Evolutionary conservation across 768 basidiomycete species (phyloP).

Genomic region (Russula sp.): DNA sequence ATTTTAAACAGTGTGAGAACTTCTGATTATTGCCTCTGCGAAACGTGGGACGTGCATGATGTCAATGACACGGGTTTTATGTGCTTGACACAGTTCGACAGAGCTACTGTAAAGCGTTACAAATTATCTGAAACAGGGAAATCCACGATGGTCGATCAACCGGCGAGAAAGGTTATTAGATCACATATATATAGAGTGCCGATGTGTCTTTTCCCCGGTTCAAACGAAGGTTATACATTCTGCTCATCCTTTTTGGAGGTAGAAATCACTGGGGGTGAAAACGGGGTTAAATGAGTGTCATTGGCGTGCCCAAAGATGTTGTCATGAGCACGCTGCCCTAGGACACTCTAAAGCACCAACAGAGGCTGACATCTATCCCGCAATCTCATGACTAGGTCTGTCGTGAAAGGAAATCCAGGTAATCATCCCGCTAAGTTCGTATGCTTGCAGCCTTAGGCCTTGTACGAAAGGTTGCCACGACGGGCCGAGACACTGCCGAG

Average conservation of each 20-base stretch:
- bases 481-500: no score
- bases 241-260: neutral
- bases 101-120: neutral
- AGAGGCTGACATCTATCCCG: neutral
- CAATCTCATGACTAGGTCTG: neutral
- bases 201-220: neutral
- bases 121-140: slow-evolving; percentile 7
- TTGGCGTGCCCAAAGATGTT: no score
- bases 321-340: no score
- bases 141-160: slow-evolving; percentile 1
- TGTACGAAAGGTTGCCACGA: no score
- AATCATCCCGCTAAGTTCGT: no score
- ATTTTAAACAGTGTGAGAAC: neutral
- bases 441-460: no score
- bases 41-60: no score
- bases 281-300: no score
- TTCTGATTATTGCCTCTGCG: neutral
- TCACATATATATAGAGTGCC: no score
- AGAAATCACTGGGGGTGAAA: no score
- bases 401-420: neutral
- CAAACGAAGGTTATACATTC: neutral
- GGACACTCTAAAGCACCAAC: no score
- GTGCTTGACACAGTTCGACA: neutral
- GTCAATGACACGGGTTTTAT: neutral
- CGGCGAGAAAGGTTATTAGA: neutral